These are phyloP conservation scores for Leptographium galeiforme DNA, from an alignment of 2,329 filamentous ascomycete species.

Conservation along the genomic window DNA sequence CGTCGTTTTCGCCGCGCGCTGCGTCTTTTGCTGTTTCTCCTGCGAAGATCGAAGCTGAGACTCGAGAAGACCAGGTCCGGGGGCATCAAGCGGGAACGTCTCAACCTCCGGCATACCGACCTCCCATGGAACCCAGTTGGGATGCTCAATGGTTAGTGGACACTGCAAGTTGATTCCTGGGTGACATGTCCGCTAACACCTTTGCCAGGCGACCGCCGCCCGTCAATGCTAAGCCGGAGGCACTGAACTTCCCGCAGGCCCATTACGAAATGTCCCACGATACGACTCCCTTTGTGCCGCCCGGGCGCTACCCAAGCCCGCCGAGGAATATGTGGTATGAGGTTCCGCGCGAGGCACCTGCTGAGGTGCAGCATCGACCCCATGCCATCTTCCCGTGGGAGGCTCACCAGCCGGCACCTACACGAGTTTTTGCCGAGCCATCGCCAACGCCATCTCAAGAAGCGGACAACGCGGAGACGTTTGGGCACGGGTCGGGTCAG, in stretches of 20 bases:
- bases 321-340: slow-evolving; percentile 83
- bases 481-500: slow-evolving; percentile 15
- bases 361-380: slow-evolving; percentile 38
- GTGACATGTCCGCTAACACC: slow-evolving; percentile 8
- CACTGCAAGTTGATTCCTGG: neutral
- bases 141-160: slow-evolving; percentile 38
- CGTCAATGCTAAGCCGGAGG: slow-evolving; percentile 64
- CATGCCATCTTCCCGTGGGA: slow-evolving; percentile 89
- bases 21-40: slow-evolving; percentile 22
- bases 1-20: slow-evolving; percentile 14
- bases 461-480: slow-evolving; percentile 15
- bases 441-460: slow-evolving; percentile 22
- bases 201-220: slow-evolving; percentile 46
- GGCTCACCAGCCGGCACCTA: slow-evolving; percentile 43
- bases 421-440: slow-evolving; percentile 49
- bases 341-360: slow-evolving; percentile 52
- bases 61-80: slow-evolving; percentile 26
- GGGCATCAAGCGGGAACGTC: slow-evolving; percentile 19
- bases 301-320: slow-evolving; percentile 64
- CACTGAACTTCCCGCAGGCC: slow-evolving; percentile 63
- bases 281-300: slow-evolving; percentile 61
- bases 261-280: slow-evolving; percentile 78
- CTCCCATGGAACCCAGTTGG: slow-evolving; percentile 26
- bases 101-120: slow-evolving; percentile 21
- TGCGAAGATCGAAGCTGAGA: slow-evolving; percentile 33